Conservation (phyloP, 768 basidiomycete genomes). For the Naematelia aurantialba region DNA sequence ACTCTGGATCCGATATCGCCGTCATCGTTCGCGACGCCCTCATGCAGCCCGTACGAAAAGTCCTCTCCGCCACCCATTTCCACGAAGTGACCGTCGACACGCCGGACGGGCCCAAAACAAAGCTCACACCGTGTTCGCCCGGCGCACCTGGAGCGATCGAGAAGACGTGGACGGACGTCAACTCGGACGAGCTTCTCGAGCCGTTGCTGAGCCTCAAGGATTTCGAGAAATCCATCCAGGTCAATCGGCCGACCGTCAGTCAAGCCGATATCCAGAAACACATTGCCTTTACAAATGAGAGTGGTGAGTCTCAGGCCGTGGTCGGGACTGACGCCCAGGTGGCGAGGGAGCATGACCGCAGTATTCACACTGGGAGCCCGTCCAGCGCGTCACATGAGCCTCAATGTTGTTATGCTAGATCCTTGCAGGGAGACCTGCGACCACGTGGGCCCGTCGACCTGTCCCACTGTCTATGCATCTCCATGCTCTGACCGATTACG, state of each 20-base stretch:
- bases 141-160: slow-evolving; percentile 81
- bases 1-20: slow-evolving; percentile 91
- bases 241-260: slow-evolving; percentile 81
- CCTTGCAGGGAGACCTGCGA: no score
- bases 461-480: no score
- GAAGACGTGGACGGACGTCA: slow-evolving; percentile 82
- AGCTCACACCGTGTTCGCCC: slow-evolving; percentile 96
- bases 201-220: slow-evolving; percentile 73
- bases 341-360: background rate
- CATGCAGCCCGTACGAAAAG: slow-evolving; percentile 98
- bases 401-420: background rate
- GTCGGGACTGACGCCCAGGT: background rate
- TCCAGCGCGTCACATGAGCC: background rate
- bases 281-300: slow-evolving; percentile 53
- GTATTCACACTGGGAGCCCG: background rate
- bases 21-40: slow-evolving; percentile 92
- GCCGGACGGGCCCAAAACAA: slow-evolving; percentile 34
- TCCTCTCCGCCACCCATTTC: slow-evolving; percentile 93
- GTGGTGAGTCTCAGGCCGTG: slow-evolving; percentile 36
- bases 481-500: no score
- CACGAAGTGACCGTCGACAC: slow-evolving; percentile 54
- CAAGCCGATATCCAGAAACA: slow-evolving; percentile 72
- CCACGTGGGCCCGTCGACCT: no score
- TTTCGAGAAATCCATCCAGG: slow-evolving; percentile 74
- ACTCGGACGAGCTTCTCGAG: slow-evolving; percentile 83